Evolutionary conservation across 78 protist species (phyloP).

Genomic region (Ministeria vibrans): DNA sequence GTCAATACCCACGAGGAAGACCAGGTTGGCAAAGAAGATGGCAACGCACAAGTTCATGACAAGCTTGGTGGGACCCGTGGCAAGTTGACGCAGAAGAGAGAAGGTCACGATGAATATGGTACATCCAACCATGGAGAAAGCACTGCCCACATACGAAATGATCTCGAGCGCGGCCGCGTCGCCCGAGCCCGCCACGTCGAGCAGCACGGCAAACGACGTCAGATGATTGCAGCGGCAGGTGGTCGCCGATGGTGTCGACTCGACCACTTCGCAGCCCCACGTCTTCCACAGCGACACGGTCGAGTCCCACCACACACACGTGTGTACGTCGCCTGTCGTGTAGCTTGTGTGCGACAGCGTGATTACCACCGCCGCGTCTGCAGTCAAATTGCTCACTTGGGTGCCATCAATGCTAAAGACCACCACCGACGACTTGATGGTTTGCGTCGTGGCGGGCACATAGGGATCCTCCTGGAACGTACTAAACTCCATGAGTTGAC

Average conservation of each 20-base stretch:
- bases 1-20: background rate
- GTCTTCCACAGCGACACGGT: background rate
- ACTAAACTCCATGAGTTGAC: no score
- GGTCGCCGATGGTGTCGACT: background rate
- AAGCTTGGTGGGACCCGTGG: background rate
- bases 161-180: background rate
- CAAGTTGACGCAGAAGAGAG: background rate
- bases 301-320: background rate
- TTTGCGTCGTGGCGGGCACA: no score
- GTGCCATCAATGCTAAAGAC: no score
- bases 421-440: no score
- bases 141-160: background rate
- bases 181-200: background rate
- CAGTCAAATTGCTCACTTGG: no score
- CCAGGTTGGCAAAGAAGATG: background rate
- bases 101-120: background rate
- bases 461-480: no score
- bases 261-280: background rate
- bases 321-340: no score
- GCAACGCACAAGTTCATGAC: background rate
- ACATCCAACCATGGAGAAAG: background rate
- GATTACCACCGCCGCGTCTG: no score
- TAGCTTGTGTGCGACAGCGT: no score
- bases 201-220: background rate
- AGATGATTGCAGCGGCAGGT: background rate